Conservation (phyloP, 257 asterid species). For the Henckelia pumila region DNA sequence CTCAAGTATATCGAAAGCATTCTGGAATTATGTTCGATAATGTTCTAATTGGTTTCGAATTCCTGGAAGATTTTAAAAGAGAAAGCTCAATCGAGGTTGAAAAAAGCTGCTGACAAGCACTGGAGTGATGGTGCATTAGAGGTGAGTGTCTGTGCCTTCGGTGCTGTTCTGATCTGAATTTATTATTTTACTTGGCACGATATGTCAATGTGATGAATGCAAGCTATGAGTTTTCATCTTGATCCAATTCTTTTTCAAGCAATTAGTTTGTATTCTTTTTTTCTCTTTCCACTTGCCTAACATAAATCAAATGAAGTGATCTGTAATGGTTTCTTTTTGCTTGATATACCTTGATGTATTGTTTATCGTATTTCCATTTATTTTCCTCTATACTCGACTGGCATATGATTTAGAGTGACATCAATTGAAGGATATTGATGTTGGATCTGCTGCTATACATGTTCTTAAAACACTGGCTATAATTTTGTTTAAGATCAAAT, state of each 20-base stretch:
- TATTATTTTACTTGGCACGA: background rate
- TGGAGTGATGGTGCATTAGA: slow-evolving; percentile 96
- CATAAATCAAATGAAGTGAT: background rate
- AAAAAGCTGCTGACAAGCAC: slow-evolving; percentile 83
- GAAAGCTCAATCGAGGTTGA: slow-evolving; percentile 72
- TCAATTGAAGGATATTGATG: background rate
- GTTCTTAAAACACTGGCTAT: background rate
- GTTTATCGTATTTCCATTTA: background rate
- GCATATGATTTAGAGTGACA: background rate
- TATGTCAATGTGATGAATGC: slow-evolving; percentile 1
- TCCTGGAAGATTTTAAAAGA: slow-evolving; percentile 59
- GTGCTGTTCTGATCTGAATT: background rate
- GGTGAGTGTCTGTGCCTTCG: slow-evolving; percentile 37
- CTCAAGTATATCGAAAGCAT: slow-evolving; percentile 2
- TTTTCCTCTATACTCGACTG: background rate
- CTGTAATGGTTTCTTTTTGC: background rate
- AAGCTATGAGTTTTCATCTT: slow-evolving; percentile 14
- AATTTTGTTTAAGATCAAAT: background rate
- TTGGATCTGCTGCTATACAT: background rate
- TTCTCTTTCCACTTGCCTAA: too few relatives aligned
- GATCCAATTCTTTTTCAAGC: background rate
- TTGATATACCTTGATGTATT: background rate
- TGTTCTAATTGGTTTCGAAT: slow-evolving; percentile 15
- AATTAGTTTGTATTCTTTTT: background rate
- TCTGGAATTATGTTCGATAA: background rate